Conservation (phyloP, 805 yeast genomes). For the Myxozyma lipomycoides region DNA sequence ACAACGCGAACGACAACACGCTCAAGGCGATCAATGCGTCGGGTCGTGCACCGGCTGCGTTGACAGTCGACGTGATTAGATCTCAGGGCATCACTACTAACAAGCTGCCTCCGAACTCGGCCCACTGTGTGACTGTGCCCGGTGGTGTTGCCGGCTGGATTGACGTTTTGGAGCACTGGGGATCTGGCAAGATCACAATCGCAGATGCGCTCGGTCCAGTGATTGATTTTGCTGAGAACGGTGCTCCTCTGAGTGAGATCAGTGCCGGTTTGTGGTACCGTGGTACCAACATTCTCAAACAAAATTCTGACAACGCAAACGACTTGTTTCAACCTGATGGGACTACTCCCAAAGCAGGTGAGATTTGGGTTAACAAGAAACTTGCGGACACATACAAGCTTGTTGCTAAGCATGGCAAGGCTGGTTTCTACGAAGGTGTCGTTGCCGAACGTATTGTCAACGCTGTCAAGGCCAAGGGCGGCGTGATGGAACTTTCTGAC, state of each 20-base stretch:
- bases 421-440: slow-evolving; percentile 67
- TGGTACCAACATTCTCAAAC: slow-evolving; percentile 41
- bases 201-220: slow-evolving; percentile 60
- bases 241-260: slow-evolving; percentile 62
- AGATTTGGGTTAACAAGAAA: slow-evolving; percentile 49
- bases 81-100: slow-evolving; percentile 45
- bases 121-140: slow-evolving; percentile 65
- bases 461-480: slow-evolving; percentile 52
- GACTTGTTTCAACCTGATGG: slow-evolving; percentile 38
- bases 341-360: slow-evolving; percentile 57
- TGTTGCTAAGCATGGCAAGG: slow-evolving; percentile 55
- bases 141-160: slow-evolving; percentile 80
- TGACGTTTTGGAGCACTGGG: slow-evolving; percentile 67
- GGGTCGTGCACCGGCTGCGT: slow-evolving; percentile 58
- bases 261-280: slow-evolving; percentile 52
- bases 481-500: slow-evolving; percentile 55
- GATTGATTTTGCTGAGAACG: slow-evolving; percentile 63
- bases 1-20: slow-evolving; percentile 46
- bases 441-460: slow-evolving; percentile 62
- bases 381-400: slow-evolving; percentile 52
- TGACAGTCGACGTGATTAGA: slow-evolving; percentile 48
- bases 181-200: slow-evolving; percentile 60
- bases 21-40: slow-evolving; percentile 72
- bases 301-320: slow-evolving; percentile 34
- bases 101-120: slow-evolving; percentile 52